Base-by-base conservation (phyloP, 2,329 filamentous ascomycete species). In the Beauveria pseudobassiana region DNA sequence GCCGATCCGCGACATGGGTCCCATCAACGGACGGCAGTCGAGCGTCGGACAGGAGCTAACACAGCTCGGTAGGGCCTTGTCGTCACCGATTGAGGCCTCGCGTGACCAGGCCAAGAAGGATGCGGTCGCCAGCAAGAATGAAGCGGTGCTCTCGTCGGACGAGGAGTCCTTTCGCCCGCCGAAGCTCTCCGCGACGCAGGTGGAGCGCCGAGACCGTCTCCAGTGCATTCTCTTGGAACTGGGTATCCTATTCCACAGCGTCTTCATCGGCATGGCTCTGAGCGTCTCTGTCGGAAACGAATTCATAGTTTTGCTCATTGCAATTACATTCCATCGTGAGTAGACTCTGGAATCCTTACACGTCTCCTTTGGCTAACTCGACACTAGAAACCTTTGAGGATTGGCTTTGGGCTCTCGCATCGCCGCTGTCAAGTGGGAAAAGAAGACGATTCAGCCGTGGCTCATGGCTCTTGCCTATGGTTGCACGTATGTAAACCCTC, bases 211-310 rank as follows among this genome's bases (percentile, higher is more conserved):
- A 62, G 82, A 88, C 67, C 82, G 91, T 66, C 77, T 93, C 12
- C 89, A 93, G 73, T 92, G 89, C 66, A 80, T 93, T 62, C 80
- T 93, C 61, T 82, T 93, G 18, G 90, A 93, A 75, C 87, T 89
- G 30, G 90, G 90, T 30, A 93, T 93, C 66, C 67, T 75, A 50
- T 75, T 75, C 60, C 73, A 75, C 67, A 89, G 86, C 69, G 80
- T 93, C 64, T 93, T 93, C 70, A 93, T 93, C 66, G 90, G 90
- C 64, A 92, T 93, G 88, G 88, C 90, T 3, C 80, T 93, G 48
- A 90, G 87, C 38, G 89, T 93, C 8, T 87, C 89, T 3, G 88
- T 88, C 0, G 89, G 89, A 1, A 86, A 87, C 9, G 84, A 87
- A 5, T 93, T 93, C 68, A 80, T 90, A 59, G 86, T 93, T n/a